phyloP scores from a whole-genome alignment of 1,139 yeast species.

The Sugiyamaella grinbergsii region DNA sequence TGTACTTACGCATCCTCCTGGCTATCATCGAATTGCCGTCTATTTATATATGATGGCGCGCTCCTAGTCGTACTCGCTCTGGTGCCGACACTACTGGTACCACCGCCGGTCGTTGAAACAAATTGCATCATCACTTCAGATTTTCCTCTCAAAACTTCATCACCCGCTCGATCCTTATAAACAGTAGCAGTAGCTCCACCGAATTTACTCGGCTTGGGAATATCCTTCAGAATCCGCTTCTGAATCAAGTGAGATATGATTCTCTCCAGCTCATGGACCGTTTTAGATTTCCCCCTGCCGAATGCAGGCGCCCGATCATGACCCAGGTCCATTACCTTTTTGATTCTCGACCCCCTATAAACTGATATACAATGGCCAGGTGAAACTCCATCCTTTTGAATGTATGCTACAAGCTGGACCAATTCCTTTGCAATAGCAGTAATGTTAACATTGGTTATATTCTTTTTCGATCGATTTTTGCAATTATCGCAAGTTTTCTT shows the following conservation, averaged over 20 bases:
- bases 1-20: conserved; percentile 13
- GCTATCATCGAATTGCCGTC: conserved; percentile 4
- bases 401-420: conserved; percentile 56
- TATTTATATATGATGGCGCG: not conserved
- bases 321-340: conserved; percentile 62
- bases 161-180: conserved; percentile 57
- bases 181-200: conserved; percentile 84
- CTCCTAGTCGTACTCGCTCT: not conserved
- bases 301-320: conserved; percentile 62
- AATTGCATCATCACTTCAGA: conserved; percentile 54
- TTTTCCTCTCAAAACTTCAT: conserved; percentile 49
- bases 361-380: conserved; percentile 80
- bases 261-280: conserved; percentile 71
- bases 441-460: conserved; percentile 63
- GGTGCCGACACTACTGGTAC: not conserved
- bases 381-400: conserved; percentile 68
- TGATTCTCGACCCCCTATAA: conserved; percentile 70
- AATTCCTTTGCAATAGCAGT: conserved; percentile 65
- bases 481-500: conserved; percentile 85
- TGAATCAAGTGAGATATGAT: conserved; percentile 76
- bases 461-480: conserved; percentile 49
- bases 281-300: conserved; percentile 66
- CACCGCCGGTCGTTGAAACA: conserved; percentile 19
- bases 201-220: conserved; percentile 66
- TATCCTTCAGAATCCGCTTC: conserved; percentile 69